These are phyloP conservation scores for Rubia balearica DNA, from an alignment of 305 asterid species.

Conservation along the genomic window DNA sequence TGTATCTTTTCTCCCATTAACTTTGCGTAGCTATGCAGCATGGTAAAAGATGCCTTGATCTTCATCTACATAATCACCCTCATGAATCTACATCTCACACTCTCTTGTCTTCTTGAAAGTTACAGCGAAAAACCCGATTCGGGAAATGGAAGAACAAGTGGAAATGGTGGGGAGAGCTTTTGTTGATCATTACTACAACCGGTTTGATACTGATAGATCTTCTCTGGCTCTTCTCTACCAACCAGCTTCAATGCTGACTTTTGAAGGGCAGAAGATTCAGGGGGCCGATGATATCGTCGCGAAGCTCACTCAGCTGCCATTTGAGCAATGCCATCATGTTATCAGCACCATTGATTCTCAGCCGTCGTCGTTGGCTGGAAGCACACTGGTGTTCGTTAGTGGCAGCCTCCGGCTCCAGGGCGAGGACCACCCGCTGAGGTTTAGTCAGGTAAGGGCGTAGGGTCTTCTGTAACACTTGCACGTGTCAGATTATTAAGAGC, in stretches of 20 bases:
- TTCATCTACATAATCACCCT: slow-evolving; percentile 3
- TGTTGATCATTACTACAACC: slow-evolving; percentile 39
- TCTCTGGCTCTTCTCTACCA: slow-evolving; percentile 34
- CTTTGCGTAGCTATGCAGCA: slow-evolving; percentile 44
- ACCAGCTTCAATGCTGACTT: slow-evolving; percentile 43
- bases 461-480: too few relatives aligned
- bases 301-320: slow-evolving; percentile 40
- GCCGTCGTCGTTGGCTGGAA: slow-evolving; percentile 32
- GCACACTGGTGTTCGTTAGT: slow-evolving; percentile 40
- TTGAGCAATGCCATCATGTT: slow-evolving; percentile 38
- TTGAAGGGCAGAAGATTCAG: slow-evolving; percentile 40
- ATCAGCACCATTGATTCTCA: slow-evolving; percentile 50
- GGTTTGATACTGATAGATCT: slow-evolving; percentile 35
- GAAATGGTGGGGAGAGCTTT: slow-evolving; percentile 42
- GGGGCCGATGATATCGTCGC: slow-evolving; percentile 31
- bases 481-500: too few relatives aligned
- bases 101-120: slow-evolving; percentile 6
- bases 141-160: slow-evolving; percentile 36
- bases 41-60: slow-evolving; percentile 29
- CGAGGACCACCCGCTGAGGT: slow-evolving; percentile 48
- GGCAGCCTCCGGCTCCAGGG: slow-evolving; percentile 47
- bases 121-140: not conserved
- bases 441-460: slow-evolving; percentile 37
- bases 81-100: not conserved
- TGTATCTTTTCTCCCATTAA: not conserved